Conservation (phyloP, 257 asterid genomes). For the Fraxinus cuspidata region DNA sequence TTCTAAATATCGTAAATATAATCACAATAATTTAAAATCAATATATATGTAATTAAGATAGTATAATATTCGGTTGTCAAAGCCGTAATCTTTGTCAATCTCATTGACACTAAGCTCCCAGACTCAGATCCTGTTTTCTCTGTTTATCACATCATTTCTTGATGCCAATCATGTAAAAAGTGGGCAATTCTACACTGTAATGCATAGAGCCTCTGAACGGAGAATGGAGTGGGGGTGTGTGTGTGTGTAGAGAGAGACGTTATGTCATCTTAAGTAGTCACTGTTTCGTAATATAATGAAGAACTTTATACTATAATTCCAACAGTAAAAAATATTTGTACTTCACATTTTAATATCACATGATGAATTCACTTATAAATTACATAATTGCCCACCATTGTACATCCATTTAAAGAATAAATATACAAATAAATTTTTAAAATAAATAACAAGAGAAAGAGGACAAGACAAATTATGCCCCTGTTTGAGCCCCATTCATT, state of each 20-base stretch:
- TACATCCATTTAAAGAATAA: not conserved
- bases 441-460: not conserved
- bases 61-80: too few species aligned
- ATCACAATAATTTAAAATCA: too few species aligned
- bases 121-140: not conserved
- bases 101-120: not conserved
- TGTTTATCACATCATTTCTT: conserved; percentile 18
- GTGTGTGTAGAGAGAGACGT: not conserved
- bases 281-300: not conserved
- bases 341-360: not conserved
- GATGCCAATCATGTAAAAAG: not conserved
- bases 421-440: not conserved
- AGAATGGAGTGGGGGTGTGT: not conserved
- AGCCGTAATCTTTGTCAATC: too few species aligned
- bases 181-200: not conserved
- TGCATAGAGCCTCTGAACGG: not conserved
- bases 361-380: not conserved
- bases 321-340: not conserved
- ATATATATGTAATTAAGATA: too few species aligned
- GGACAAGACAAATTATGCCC: not conserved
- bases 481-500: too few species aligned
- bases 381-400: not conserved
- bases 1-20: too few species aligned
- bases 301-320: not conserved
- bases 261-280: not conserved